Percentiles rank a stretch among this genome's conserved stretches.
Evolutionary conservation across 345 rosid species (phyloP).

Genomic region (Linum usitatissimum): DNA sequence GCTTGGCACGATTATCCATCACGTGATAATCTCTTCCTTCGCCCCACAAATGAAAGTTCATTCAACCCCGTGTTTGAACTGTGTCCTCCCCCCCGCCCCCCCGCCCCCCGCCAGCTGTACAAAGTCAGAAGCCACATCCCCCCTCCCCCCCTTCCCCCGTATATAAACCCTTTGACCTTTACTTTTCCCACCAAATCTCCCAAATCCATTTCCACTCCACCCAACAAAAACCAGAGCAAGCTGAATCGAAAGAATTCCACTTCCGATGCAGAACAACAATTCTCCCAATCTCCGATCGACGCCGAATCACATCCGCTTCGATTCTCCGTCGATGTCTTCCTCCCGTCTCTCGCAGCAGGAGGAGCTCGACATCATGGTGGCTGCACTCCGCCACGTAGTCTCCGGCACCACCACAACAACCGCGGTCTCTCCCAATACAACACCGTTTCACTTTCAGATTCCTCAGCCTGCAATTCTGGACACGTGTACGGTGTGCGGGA

Average conservation of each 20-base stretch:
- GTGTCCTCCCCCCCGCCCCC: conserved; percentile 6
- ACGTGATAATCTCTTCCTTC: conserved; percentile 5
- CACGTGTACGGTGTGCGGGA: conserved; percentile 52
- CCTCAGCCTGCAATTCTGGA: conserved; percentile 29
- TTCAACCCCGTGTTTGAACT: conserved; percentile 18
- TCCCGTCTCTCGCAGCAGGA: conserved; percentile 39
- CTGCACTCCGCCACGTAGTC: conserved; percentile 31
- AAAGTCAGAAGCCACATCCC: background rate
- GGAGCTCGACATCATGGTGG: conserved; percentile 57
- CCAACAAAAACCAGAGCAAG: background rate
- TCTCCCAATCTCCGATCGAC: conserved; percentile 19
- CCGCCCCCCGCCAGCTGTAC: conserved; percentile 4
- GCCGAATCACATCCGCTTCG: background rate
- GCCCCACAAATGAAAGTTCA: background rate
- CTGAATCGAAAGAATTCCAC: background rate
- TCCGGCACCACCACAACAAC: conserved; percentile 15
- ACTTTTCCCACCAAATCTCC: background rate
- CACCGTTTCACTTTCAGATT: no score
- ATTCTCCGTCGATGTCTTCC: conserved; percentile 2
- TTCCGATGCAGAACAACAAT: conserved; percentile 24
- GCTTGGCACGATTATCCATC: background rate
- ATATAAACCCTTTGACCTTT: conserved; percentile 11
- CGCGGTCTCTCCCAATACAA: no score
- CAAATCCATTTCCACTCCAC: no score
- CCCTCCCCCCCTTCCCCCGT: background rate